Percentiles rank a stretch among this genome's conserved stretches.
These are phyloP conservation scores for Geotrichum histeridarum DNA, from an alignment of 1,139 yeast genomes.

Conservation along the genomic window DNA sequence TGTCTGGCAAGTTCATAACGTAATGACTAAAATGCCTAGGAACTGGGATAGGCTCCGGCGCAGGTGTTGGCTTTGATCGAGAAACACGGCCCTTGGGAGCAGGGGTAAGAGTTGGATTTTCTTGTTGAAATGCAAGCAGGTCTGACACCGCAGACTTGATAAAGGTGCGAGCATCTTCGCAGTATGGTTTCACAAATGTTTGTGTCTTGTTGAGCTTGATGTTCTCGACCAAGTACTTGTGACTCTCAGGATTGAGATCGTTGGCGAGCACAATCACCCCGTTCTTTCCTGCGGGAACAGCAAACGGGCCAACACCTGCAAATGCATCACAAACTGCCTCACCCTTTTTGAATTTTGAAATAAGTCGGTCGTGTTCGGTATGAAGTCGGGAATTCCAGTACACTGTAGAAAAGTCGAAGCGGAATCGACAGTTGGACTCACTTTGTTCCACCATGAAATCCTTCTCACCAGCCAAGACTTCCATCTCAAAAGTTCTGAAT, in stretches of 20 bases:
- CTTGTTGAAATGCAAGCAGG: slow-evolving; percentile 38
- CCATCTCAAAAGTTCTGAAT: slow-evolving; percentile 90
- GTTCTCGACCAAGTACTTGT: slow-evolving; percentile 61
- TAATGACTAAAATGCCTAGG: slow-evolving; percentile 67
- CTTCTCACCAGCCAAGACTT: slow-evolving; percentile 73
- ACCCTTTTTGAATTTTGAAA: slow-evolving; percentile 49
- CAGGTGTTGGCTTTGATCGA: slow-evolving; percentile 26
- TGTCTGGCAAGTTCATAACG: slow-evolving; percentile 94
- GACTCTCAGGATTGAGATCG: slow-evolving; percentile 88
- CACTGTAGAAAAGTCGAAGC: slow-evolving; percentile 85
- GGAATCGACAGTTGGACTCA: slow-evolving; percentile 82
- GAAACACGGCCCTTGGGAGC: slow-evolving; percentile 20
- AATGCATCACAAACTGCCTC: slow-evolving; percentile 89
- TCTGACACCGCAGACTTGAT: slow-evolving; percentile 57
- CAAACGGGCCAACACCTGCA: slow-evolving; percentile 99
- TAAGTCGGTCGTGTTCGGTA: slow-evolving; percentile 85
- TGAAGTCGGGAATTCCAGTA: slow-evolving; percentile 96
- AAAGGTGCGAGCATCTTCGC: slow-evolving; percentile 79
- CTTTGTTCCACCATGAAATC: slow-evolving; percentile 77
- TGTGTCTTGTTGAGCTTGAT: slow-evolving; percentile 58
- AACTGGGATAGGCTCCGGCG: slow-evolving; percentile 36
- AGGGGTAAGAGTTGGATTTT: slow-evolving; percentile 18
- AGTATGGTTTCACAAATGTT: slow-evolving; percentile 56
- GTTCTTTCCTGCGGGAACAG: slow-evolving; percentile 90
- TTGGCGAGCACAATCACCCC: slow-evolving; percentile 78